Evolutionary conservation across 2,329 filamentous ascomycete genomes (phyloP).

Genomic region (Diaporthe sp.): DNA sequence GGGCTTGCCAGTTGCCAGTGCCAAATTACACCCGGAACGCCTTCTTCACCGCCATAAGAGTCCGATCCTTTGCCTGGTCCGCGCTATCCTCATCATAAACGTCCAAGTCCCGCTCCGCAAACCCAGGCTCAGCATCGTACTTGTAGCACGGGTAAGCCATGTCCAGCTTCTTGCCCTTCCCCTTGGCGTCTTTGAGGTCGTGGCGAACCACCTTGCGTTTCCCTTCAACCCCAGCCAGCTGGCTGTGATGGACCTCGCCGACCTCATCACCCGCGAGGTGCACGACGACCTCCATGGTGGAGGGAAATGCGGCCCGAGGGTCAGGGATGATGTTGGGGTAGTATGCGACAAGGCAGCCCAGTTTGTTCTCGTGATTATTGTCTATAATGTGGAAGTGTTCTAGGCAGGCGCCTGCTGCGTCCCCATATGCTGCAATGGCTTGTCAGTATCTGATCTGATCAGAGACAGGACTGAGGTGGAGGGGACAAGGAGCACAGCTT

Average conservation of each 20-base stretch:
- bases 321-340: slow-evolving; percentile 61
- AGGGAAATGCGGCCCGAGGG: slow-evolving; percentile 57
- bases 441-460: not conserved
- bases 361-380: slow-evolving; percentile 60
- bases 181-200: slow-evolving; percentile 54
- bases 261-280: slow-evolving; percentile 58
- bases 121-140: slow-evolving; percentile 70
- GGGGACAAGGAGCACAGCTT: too few species aligned
- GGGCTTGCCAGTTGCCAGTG: slow-evolving; percentile 46
- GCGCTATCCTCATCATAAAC: slow-evolving; percentile 76
- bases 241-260: slow-evolving; percentile 56
- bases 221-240: slow-evolving; percentile 61
- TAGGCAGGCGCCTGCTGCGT: slow-evolving; percentile 58
- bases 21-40: slow-evolving; percentile 66
- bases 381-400: slow-evolving; percentile 61
- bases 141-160: slow-evolving; percentile 57
- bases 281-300: slow-evolving; percentile 55
- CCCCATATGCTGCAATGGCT: slow-evolving; percentile 55
- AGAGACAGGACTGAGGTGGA: not conserved
- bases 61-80: slow-evolving; percentile 78
- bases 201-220: slow-evolving; percentile 54
- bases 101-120: slow-evolving; percentile 79
- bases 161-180: slow-evolving; percentile 53
- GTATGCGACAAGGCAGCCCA: slow-evolving; percentile 60
- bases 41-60: slow-evolving; percentile 69